Base-by-base conservation (phyloP, 2,329 filamentous ascomycete species). In the Aspergillus latus region DNA sequence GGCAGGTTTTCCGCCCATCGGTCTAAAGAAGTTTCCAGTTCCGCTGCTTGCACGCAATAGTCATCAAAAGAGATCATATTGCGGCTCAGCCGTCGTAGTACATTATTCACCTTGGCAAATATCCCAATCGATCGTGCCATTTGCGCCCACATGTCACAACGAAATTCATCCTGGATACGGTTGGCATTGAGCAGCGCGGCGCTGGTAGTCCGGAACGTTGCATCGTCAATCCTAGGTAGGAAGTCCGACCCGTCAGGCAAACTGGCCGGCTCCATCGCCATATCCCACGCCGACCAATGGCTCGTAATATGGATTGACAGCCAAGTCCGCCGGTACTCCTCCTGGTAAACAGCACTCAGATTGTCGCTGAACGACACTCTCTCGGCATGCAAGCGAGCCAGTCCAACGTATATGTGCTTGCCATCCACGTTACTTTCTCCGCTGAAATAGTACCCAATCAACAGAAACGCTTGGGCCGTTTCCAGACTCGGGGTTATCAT, bases 351-450 rank as follows among this genome's bases (percentile, higher is more conserved):
- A 28, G 37, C 49, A 10, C 28, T 45, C 1, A 16, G 29, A 10
- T 52, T 36, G 16, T 52, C 29, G 13, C 16, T 29, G n/a, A 58
- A 37, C 4, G 55, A 52, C 29, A 65, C 21, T 16, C 56, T 56
- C 46, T 66, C 63, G 4, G 64, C 60, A 29, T 66, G 64, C n/a
- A 62, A 30, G 13, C 59, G 58, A 36, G 64, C 64, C 4, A 65
- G 48, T 16, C 62, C 62, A 21, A 59, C 49, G n/a, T 65, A 65
- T 4, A 61, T 50, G 34, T 66, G 62, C 36, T 63, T 66, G 3
- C 59, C 57, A 36, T 63, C 59, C 1, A 52, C 26, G 13, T 61
- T 57, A 1, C 59, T 62, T 49, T 66, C 63, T 5, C 64, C 64
- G 4, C 59, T 60, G 4, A 61, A 60, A 36, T 52, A 65, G 44